Conservation (phyloP, 148 eudicot genomes). For the Camellia granthamiana region DNA sequence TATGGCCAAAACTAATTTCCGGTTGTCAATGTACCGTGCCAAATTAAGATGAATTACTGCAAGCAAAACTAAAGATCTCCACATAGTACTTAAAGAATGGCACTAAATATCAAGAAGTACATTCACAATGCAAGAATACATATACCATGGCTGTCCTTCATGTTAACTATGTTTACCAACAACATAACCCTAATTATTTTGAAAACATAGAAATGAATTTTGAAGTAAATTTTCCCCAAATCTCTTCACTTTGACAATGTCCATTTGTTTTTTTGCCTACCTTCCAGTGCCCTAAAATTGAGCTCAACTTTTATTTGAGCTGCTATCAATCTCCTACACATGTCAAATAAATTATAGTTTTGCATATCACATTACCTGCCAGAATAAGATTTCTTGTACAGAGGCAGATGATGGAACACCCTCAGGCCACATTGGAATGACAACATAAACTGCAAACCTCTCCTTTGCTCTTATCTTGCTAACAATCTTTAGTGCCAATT, state of each 20-base stretch:
- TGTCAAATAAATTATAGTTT: not conserved
- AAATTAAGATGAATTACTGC: not conserved
- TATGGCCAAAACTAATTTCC: conserved; percentile 4
- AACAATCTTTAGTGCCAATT: conserved; percentile 56
- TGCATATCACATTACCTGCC: conserved; percentile 35
- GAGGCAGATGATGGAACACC: conserved; percentile 41
- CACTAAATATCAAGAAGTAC: not conserved
- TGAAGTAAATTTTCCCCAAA: not conserved
- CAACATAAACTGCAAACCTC: conserved; percentile 47
- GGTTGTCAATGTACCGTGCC: not conserved
- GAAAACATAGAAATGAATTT: not conserved
- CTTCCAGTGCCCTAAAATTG: not conserved
- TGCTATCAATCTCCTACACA: not conserved
- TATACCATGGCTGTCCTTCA: not conserved
- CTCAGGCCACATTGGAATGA: conserved; percentile 70
- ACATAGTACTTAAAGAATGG: not conserved
- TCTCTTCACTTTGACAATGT: not conserved
- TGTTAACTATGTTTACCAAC: not conserved
- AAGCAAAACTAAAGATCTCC: not conserved
- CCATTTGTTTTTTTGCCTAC: not conserved
- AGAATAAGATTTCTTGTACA: conserved; percentile 54
- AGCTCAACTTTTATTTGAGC: not conserved
- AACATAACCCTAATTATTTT: not conserved
- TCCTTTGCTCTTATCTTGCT: conserved; percentile 59
- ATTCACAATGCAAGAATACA: not conserved